Conservation (phyloP, 139 green algal genomes). For the Micromonas commoda region DNA sequence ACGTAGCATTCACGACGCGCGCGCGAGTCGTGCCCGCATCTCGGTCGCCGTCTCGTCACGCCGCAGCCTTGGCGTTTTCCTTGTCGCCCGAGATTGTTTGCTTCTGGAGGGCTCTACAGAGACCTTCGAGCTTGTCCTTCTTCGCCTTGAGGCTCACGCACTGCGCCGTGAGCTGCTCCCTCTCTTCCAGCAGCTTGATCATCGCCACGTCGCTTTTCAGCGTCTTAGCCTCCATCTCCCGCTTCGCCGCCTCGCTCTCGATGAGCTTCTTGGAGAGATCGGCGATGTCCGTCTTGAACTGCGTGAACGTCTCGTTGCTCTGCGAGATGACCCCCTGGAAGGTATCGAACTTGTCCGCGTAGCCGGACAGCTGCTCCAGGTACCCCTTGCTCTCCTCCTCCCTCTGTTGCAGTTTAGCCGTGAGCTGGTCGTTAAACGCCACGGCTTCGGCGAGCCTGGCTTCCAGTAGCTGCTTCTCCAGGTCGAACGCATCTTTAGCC, state of each 20-base stretch:
- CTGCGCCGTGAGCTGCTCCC: not conserved
- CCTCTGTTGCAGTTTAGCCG: not conserved
- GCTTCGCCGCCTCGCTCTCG: not conserved
- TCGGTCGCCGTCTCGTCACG: no score
- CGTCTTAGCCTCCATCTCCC: not conserved
- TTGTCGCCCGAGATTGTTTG: no score
- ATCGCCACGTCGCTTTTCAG: not conserved
- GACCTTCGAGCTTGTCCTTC: not conserved
- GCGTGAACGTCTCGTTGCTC: not conserved
- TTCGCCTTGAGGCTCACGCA: not conserved
- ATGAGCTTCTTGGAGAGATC: not conserved
- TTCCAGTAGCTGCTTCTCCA: not conserved
- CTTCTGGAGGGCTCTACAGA: not conserved
- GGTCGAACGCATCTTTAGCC: not conserved
- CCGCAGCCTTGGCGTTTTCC: no score
- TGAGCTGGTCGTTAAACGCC: not conserved
- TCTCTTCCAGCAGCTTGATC: not conserved
- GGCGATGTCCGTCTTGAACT: not conserved
- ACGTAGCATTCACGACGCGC: no score
- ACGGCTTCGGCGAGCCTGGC: not conserved
- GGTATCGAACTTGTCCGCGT: no score
- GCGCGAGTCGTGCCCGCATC: no score
- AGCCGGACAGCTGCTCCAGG: no score
- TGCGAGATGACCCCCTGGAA: no score
- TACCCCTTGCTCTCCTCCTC: no score